A percentile compares a stretch with the other conserved stretches of the same genome.
Evolutionary conservation across 1,284 basidiomycete species (phyloP).

Genomic region (Ustilago shanxiensis): DNA sequence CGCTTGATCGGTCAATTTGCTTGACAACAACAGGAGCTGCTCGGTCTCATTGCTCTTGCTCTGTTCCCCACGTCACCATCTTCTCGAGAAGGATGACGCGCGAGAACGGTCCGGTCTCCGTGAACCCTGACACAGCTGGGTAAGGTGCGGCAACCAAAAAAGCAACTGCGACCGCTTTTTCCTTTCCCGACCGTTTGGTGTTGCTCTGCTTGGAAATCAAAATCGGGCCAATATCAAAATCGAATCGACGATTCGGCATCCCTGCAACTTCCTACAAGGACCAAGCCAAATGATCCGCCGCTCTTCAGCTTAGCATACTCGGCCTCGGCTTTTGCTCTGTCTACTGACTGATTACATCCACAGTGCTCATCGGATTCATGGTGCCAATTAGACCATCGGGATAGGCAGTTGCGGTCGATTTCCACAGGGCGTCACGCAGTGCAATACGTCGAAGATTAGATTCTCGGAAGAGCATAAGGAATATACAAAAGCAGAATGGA

Average conservation of each 20-base stretch:
- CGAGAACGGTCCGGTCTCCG: slow-evolving; percentile 16
- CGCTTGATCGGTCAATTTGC: slow-evolving; percentile 2
- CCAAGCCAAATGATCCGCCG: not conserved
- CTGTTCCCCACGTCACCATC: no score
- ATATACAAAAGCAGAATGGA: slow-evolving; percentile 4
- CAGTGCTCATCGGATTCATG: not conserved
- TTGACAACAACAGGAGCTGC: not conserved
- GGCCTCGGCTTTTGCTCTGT: not conserved
- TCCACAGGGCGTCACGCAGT: not conserved
- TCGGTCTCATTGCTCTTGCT: not conserved
- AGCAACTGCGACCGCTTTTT: not conserved
- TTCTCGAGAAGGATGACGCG: no score
- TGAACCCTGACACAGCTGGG: slow-evolving; percentile 17
- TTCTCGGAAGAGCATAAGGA: no score
- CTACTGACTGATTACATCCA: not conserved
- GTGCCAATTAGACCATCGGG: not conserved
- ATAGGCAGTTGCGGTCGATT: not conserved
- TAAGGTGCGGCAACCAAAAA: slow-evolving; percentile 7
- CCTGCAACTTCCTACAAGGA: not conserved
- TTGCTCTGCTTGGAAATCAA: not conserved
- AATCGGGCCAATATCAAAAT: not conserved
- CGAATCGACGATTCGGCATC: not conserved
- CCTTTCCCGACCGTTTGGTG: slow-evolving; percentile 13
- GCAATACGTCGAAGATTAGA: no score
- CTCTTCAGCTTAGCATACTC: not conserved